phyloP scores from a whole-genome alignment of 306 rosid genomes.

The Begonia loranthoides region DNA sequence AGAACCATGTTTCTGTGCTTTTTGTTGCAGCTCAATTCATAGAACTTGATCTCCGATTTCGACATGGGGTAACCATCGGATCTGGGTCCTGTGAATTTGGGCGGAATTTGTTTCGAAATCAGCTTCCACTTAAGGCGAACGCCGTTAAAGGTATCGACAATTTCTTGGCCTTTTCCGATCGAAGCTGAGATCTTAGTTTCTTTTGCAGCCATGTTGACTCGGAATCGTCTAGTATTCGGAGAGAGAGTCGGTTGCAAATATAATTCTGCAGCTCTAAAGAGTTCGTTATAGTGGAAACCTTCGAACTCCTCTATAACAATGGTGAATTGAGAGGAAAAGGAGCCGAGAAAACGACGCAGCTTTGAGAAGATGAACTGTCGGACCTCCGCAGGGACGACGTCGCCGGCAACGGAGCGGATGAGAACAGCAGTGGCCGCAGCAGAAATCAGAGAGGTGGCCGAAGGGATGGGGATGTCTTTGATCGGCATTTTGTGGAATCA shows the following conservation, averaged over 20 bases:
- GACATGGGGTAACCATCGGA: conserved; percentile 14
- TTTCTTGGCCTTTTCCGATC: conserved; percentile 28
- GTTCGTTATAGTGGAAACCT: conserved; percentile 40
- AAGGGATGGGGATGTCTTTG: neutral
- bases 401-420: conserved; percentile 31
- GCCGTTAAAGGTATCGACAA: conserved; percentile 33
- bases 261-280: conserved; percentile 46
- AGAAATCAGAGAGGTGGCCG: conserved; percentile 38
- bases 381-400: conserved; percentile 40
- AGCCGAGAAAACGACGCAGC: conserved; percentile 10
- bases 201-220: conserved; percentile 29
- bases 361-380: conserved; percentile 14
- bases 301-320: conserved; percentile 55
- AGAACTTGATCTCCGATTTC: conserved; percentile 37
- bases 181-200: conserved; percentile 25
- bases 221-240: conserved; percentile 28
- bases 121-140: conserved; percentile 39
- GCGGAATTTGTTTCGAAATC: conserved; percentile 13
- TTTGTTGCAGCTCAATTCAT: conserved; percentile 42
- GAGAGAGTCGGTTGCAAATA: conserved; percentile 45
- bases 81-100: conserved; percentile 7
- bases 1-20: conserved; percentile 43
- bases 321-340: conserved; percentile 41
- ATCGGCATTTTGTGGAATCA: neutral
- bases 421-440: conserved; percentile 44